phyloP scores from a whole-genome alignment of 805 yeast species.

The Grigorovia jiainica region DNA sequence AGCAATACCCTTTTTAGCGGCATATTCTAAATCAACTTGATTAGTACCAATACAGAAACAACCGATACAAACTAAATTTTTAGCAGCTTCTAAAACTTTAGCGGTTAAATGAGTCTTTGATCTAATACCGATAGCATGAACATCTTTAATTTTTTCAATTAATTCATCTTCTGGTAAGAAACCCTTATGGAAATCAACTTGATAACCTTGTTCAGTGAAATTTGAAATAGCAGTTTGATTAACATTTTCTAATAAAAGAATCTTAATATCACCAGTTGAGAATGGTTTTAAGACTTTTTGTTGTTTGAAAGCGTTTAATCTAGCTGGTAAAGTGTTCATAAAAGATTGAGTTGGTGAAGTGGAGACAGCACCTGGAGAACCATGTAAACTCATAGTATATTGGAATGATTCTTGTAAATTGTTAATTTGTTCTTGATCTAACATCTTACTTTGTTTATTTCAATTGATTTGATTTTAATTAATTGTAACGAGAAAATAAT shows the following conservation, averaged over 20 bases:
- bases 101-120: constrained; percentile 88
- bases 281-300: constrained; percentile 84
- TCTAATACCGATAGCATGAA: constrained; percentile 96
- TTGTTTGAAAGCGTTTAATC: constrained; percentile 36
- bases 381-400: constrained; percentile 40
- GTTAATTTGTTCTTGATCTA: constrained; percentile 40
- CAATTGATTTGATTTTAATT: no score
- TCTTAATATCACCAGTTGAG: constrained; percentile 89
- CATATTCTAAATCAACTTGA: constrained; percentile 88
- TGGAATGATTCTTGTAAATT: constrained; percentile 46
- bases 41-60: constrained; percentile 99
- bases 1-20: constrained; percentile 88
- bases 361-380: constrained; percentile 64
- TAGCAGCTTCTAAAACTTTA: constrained; percentile 73
- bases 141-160: constrained; percentile 85
- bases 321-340: constrained; percentile 41
- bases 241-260: constrained; percentile 84
- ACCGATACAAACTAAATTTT: constrained; percentile 82
- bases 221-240: constrained; percentile 86
- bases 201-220: constrained; percentile 86
- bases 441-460: no score
- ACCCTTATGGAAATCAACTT: constrained; percentile 86
- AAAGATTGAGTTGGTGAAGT: constrained; percentile 75
- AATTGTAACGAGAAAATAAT: no score
- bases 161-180: constrained; percentile 88